These are phyloP conservation scores for Zopfia rhizophila DNA, from an alignment of 2,329 filamentous ascomycete genomes.

Conservation along the genomic window DNA sequence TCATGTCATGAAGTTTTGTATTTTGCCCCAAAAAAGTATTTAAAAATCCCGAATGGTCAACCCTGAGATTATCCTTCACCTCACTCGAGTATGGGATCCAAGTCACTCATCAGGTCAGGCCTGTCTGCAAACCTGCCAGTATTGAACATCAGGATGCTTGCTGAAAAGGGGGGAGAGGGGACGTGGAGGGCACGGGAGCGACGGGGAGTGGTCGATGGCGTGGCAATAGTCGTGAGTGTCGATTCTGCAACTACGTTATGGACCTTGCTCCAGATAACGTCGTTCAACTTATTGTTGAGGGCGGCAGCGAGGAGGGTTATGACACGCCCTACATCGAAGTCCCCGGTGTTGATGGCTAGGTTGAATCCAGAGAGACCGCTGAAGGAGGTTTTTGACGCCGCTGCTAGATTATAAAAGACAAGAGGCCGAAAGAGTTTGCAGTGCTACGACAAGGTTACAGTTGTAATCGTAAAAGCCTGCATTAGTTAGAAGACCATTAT, in stretches of 20 bases:
- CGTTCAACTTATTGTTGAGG: slow-evolving; percentile 7
- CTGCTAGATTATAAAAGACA: slow-evolving; percentile 17
- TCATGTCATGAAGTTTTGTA: too few species aligned
- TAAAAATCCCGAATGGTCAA: too few species aligned
- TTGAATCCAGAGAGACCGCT: slow-evolving; percentile 26
- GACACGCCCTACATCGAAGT: slow-evolving; percentile 28
- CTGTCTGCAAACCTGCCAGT: slow-evolving; percentile 15
- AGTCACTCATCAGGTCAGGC: background rate
- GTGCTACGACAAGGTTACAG: slow-evolving; percentile 16
- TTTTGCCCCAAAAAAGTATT: too few species aligned
- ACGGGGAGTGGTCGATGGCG: slow-evolving; percentile 27
- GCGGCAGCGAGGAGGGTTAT: slow-evolving; percentile 28
- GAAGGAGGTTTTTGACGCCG: slow-evolving; percentile 21
- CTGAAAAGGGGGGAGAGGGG: slow-evolving; percentile 10
- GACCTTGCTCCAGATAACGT: slow-evolving; percentile 31
- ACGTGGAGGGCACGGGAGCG: slow-evolving; percentile 20
- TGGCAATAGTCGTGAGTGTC: slow-evolving; percentile 5
- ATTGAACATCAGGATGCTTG: slow-evolving; percentile 12
- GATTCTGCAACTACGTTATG: slow-evolving; percentile 25
- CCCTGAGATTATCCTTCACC: too few species aligned
- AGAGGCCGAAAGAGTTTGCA: slow-evolving; percentile 20
- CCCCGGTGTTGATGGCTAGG: slow-evolving; percentile 5
- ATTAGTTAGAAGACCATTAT: too few species aligned
- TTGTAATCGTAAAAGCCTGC: slow-evolving; percentile 4
- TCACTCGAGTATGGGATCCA: too few species aligned